Conservation (phyloP, 2,329 filamentous ascomycete genomes). For the Cercospora brassicicola region DNA sequence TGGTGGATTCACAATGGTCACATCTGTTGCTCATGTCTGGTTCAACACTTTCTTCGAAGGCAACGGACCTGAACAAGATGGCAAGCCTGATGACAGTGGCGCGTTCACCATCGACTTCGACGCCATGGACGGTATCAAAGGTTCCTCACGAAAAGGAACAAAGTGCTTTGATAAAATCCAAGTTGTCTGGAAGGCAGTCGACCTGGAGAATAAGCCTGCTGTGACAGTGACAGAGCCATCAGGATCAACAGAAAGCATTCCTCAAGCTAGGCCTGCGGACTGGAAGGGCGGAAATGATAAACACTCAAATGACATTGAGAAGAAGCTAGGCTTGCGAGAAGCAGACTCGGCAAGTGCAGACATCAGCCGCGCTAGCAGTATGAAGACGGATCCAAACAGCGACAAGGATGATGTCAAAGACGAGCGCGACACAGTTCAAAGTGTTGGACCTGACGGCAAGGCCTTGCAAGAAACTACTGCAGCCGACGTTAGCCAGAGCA, state of each 20-base stretch:
- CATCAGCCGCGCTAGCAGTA: constrained; percentile 71
- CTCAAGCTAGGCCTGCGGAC: constrained; percentile 68
- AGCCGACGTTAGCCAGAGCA: not conserved
- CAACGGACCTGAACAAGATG: constrained; percentile 66
- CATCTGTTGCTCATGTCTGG: constrained; percentile 91
- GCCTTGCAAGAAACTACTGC: constrained; percentile 4
- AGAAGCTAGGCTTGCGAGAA: constrained; percentile 67
- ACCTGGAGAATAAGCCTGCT: constrained; percentile 28
- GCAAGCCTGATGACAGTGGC: constrained; percentile 66
- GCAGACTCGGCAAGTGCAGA: constrained; percentile 65
- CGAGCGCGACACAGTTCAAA: constrained; percentile 32
- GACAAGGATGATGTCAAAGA: constrained; percentile 30
- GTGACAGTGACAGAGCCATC: constrained; percentile 63
- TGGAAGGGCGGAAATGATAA: constrained; percentile 64
- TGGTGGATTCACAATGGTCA: constrained; percentile 81
- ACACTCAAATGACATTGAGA: constrained; percentile 46
- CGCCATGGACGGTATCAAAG: constrained; percentile 91
- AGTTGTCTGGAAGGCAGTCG: constrained; percentile 72
- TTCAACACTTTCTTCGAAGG: constrained; percentile 96
- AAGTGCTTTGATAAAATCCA: constrained; percentile 77
- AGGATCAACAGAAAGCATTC: constrained; percentile 64
- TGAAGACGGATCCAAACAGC: constrained; percentile 39
- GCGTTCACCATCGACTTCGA: constrained; percentile 73
- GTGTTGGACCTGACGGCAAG: constrained; percentile 22
- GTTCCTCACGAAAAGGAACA: constrained; percentile 77